Evolutionary conservation across 2,329 filamentous ascomycete genomes (phyloP), one percentile per base, ranked within the genome.

Genomic region (Exutisphaerella laricina): DNA sequence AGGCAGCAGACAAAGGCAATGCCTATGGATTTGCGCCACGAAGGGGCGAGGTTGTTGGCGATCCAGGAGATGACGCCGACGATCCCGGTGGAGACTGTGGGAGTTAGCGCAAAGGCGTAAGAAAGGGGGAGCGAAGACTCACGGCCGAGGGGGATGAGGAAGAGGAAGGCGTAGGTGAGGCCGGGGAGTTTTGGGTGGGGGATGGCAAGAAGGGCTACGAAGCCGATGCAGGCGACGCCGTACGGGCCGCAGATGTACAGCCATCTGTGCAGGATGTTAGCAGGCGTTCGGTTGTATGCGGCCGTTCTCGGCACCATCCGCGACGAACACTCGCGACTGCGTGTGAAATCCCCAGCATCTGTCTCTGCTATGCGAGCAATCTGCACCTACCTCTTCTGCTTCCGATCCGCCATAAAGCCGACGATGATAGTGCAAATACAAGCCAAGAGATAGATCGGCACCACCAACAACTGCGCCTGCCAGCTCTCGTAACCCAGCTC

Each of bases 111-210:
- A 16, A 7, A 20, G 12, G 4, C 16, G 12, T 4, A 26, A 28
- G 32, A 77, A 67, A 13, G 16, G 1, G 75, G 74, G 39, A 73
- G 70, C 2, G 70, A 67, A 41, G 74, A 71, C 59, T 79, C 78
- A 7, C 70, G 70, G 14, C 77, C 75, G 4, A 65, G 62, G 2
- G 73, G 71, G 51, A 79, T 63, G 28, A 75, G 66, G 58, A 75
- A 79, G 20, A 78, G 58, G n/a, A 74, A 74, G 33, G 73, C 71
- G 59, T 53, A 53, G 77, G 70, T 69, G 1, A 70, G 68, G 3
- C 67, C 69, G 5, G 50, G 47, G 2, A 76, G 57, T 41, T 41
- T 45, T 7, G 43, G 46, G 22, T 53, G 54, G 5, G 49, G 51
- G 21, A 56, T 55, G 18, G 46, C 47, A 41, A 58, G 66, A 18